A percentile compares a stretch with the other conserved stretches of the same genome.
phyloP scores from a whole-genome alignment of 2,329 filamentous ascomycete genomes.

The Fusarium buharicum region DNA sequence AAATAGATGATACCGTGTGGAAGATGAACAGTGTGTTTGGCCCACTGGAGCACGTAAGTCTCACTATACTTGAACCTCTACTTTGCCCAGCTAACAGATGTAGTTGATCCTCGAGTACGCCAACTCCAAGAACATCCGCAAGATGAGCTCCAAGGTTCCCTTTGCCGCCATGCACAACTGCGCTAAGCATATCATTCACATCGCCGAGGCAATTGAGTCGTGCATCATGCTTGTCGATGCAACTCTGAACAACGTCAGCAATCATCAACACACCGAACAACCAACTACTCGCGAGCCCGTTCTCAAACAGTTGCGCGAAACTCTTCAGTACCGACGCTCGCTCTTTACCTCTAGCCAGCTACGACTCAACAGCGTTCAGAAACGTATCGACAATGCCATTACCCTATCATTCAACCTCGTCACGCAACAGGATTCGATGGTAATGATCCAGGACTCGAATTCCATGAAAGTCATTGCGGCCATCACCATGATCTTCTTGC shows the following conservation, averaged over 20 bases:
- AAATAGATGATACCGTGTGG: constrained; percentile 46
- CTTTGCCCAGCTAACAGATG: neutral
- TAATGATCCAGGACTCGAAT: constrained; percentile 50
- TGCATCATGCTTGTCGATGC: constrained; percentile 43
- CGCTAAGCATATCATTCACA: constrained; percentile 47
- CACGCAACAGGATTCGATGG: constrained; percentile 51
- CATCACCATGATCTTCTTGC: constrained; percentile 53
- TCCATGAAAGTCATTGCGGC: constrained; percentile 53
- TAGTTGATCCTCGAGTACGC: constrained; percentile 44
- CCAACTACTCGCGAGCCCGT: constrained; percentile 23
- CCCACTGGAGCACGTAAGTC: constrained; percentile 44
- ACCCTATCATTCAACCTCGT: constrained; percentile 52
- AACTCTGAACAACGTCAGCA: constrained; percentile 29
- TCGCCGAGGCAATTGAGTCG: constrained; percentile 46
- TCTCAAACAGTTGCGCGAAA: constrained; percentile 43
- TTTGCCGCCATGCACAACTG: constrained; percentile 47
- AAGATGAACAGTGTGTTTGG: constrained; percentile 48
- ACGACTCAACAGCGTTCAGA: constrained; percentile 49
- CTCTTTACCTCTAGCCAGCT: constrained; percentile 52
- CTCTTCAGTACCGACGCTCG: constrained; percentile 47
- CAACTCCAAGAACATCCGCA: constrained; percentile 40
- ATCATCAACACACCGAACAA: constrained; percentile 4
- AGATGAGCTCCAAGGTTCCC: constrained; percentile 44
- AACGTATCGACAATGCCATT: constrained; percentile 50
- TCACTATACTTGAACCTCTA: neutral